These are phyloP conservation scores for Aspergillus alliaceus DNA, from an alignment of 2,329 filamentous ascomycete genomes.

Conservation along the genomic window DNA sequence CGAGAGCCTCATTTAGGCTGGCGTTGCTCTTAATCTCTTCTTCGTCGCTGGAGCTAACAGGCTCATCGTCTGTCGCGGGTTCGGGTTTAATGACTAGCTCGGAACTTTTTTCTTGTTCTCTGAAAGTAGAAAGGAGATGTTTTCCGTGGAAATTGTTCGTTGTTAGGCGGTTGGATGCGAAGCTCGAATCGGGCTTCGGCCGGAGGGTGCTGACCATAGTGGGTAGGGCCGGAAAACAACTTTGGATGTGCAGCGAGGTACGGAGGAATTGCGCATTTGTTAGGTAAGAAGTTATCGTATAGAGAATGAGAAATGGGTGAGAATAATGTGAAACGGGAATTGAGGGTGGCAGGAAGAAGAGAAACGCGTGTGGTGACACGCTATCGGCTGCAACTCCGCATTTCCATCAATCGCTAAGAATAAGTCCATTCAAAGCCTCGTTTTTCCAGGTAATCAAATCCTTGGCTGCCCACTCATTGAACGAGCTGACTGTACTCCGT, in stretches of 20 bases:
- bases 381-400: slow-evolving; percentile 10
- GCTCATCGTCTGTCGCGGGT: slow-evolving; percentile 36
- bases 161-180: slow-evolving; percentile 24
- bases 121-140: slow-evolving; percentile 28
- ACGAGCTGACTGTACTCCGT: too few relatives aligned
- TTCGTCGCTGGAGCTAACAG: slow-evolving; percentile 35
- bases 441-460: too few relatives aligned
- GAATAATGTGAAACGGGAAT: neutral
- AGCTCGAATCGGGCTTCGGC: slow-evolving; percentile 28
- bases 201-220: neutral
- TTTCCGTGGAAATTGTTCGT: slow-evolving; percentile 12
- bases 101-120: neutral
- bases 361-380: slow-evolving; percentile 13
- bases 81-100: slow-evolving; percentile 10
- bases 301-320: neutral
- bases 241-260: neutral
- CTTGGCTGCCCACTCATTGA: too few relatives aligned
- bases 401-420: neutral
- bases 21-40: slow-evolving; percentile 15
- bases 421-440: too few relatives aligned
- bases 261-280: neutral
- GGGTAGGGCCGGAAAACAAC: neutral
- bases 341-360: neutral
- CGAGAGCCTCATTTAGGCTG: slow-evolving; percentile 6
- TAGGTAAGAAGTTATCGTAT: too few relatives aligned